These are phyloP conservation scores for Suillus tomentosus DNA, from an alignment of 768 basidiomycete species.

Conservation along the genomic window DNA sequence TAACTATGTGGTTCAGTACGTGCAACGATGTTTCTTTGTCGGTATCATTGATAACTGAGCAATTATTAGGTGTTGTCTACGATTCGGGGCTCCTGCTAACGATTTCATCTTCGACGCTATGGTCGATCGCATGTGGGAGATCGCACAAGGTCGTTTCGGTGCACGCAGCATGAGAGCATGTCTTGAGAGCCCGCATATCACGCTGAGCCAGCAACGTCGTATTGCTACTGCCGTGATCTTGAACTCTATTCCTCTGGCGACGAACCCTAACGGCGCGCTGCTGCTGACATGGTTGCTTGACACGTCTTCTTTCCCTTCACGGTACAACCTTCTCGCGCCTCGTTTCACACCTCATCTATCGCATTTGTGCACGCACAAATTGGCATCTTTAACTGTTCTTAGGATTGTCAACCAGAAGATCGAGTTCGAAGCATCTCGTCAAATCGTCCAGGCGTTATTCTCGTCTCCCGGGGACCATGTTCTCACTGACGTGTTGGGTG, in stretches of 20 bases:
- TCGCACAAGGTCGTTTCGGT: constrained; percentile 96
- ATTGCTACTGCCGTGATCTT: constrained; percentile 93
- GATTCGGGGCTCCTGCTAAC: constrained; percentile 86
- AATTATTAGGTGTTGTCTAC: constrained; percentile 72
- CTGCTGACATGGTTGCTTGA: constrained; percentile 97
- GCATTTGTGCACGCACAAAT: constrained; percentile 96
- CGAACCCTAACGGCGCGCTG: constrained; percentile 96
- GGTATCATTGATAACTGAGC: constrained; percentile 11
- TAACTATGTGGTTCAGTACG: constrained; percentile 88
- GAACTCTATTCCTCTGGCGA: constrained; percentile 96
- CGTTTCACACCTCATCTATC: constrained; percentile 96
- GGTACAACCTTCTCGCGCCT: constrained; percentile 91
- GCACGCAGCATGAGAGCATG: constrained; percentile 98
- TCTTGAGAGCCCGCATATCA: constrained; percentile 88
- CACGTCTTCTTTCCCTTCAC: constrained; percentile 91
- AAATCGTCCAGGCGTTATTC: constrained; percentile 89
- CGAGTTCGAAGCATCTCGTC: constrained; percentile 84
- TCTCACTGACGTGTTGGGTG: constrained; percentile 89
- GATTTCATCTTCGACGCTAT: constrained; percentile 99
- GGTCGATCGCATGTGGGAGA: constrained; percentile 97
- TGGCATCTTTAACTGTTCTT: constrained; percentile 93
- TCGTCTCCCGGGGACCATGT: constrained; percentile 88
- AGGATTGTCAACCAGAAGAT: constrained; percentile 96
- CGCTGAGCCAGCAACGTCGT: constrained; percentile 88
- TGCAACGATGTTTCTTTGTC: not conserved